These are phyloP conservation scores for Kodamaea derodonti DNA, from an alignment of 1,139 yeast species.

Conservation along the genomic window DNA sequence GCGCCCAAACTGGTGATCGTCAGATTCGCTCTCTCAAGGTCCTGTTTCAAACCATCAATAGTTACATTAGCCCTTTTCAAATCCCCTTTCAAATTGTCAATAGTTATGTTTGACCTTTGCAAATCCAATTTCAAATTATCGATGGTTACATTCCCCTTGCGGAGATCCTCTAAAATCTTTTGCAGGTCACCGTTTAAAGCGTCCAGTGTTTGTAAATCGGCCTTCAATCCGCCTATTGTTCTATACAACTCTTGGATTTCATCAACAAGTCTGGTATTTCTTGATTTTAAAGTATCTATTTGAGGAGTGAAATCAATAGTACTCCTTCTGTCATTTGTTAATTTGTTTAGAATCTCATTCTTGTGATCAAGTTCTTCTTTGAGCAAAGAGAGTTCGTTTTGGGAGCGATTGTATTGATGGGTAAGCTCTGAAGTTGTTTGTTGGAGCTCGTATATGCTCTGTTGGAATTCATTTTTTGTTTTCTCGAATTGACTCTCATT, in stretches of 20 bases:
- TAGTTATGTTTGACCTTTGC: not conserved
- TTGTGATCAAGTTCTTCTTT: constrained; percentile 11
- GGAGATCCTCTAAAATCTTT: constrained; percentile 3
- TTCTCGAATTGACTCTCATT: constrained; percentile 1
- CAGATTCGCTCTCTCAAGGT: not conserved
- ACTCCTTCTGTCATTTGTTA: constrained; percentile 6
- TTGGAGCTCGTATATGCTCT: constrained; percentile 1
- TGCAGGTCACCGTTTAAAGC: not conserved
- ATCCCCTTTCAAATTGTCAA: not conserved
- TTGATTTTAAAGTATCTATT: constrained; percentile 8
- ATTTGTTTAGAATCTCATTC: constrained; percentile 10
- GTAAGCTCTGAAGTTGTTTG: constrained; percentile 3
- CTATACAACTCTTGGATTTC: constrained; percentile 7
- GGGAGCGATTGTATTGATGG: constrained; percentile 6
- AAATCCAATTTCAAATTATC: not conserved
- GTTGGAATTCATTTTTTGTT: not conserved
- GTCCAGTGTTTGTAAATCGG: constrained; percentile 4
- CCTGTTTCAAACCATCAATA: not conserved
- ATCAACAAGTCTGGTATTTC: constrained; percentile 7
- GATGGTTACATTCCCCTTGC: constrained; percentile 3
- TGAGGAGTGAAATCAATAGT: constrained; percentile 9
- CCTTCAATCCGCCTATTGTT: constrained; percentile 3
- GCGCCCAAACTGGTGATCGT: too few species aligned
- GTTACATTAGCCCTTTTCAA: not conserved
- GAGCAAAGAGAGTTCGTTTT: constrained; percentile 10